These are phyloP conservation scores for Liquidambar formosana DNA, from an alignment of 164 flowering plant species.

Conservation along the genomic window DNA sequence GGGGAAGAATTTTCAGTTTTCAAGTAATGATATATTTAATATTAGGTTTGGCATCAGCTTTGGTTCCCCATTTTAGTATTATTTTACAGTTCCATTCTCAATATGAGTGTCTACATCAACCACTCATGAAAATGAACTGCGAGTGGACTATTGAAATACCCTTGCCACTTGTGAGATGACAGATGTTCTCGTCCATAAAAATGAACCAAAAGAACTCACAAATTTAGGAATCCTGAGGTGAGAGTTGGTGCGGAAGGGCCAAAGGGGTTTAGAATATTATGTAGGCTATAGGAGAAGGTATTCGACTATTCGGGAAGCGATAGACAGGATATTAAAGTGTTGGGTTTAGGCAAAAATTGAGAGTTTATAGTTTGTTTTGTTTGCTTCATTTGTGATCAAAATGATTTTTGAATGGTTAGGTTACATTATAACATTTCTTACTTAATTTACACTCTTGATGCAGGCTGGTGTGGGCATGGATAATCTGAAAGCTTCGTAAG, in stretches of 20 bases:
- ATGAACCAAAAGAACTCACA: background rate
- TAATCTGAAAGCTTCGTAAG: conserved; percentile 47
- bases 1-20: background rate
- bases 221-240: background rate
- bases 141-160: background rate
- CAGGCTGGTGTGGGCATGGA: conserved; percentile 56
- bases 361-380: too few relatives aligned
- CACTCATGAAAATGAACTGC: background rate
- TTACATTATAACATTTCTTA: background rate
- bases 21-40: background rate
- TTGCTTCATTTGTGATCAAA: background rate
- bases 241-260: background rate
- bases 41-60: background rate
- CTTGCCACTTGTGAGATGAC: background rate
- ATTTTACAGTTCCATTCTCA: background rate
- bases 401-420: background rate
- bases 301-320: too few relatives aligned
- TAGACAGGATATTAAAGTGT: background rate
- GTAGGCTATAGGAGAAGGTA: background rate
- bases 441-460: background rate
- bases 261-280: background rate
- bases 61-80: background rate
- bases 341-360: background rate
- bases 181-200: too few relatives aligned
- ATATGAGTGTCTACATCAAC: background rate